Evolutionary conservation across 768 basidiomycete species (phyloP).

Genomic region (Tulasnella sp.): DNA sequence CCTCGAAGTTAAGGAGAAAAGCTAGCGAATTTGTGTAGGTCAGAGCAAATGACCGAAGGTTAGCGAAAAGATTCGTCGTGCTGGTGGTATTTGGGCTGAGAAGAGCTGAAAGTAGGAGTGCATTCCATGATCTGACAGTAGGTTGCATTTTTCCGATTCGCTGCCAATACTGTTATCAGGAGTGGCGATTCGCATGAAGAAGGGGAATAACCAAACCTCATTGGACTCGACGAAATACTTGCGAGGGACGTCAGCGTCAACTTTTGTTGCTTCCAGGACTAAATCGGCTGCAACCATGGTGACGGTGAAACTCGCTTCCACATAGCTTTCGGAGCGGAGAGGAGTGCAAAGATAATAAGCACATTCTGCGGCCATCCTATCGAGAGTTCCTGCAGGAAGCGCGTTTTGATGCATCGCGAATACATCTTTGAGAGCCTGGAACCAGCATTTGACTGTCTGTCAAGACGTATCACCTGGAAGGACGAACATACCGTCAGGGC

Average conservation of each 20-base stretch:
- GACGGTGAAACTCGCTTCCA: conserved; percentile 52
- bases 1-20: conserved; percentile 37
- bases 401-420: conserved; percentile 2
- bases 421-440: conserved; percentile 9
- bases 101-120: conserved; percentile 54
- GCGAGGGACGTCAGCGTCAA: conserved; percentile 44
- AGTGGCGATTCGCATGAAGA: background rate
- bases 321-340: conserved; percentile 44
- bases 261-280: conserved; percentile 47
- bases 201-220: conserved; percentile 35
- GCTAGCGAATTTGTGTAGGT: conserved; percentile 49
- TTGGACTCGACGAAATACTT: conserved; percentile 38
- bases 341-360: conserved; percentile 43
- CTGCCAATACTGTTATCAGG: conserved; percentile 31
- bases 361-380: conserved; percentile 47
- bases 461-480: background rate
- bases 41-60: conserved; percentile 50
- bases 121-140: conserved; percentile 60
- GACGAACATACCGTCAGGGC: conserved; percentile 20
- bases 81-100: conserved; percentile 38
- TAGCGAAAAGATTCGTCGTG: conserved; percentile 46
- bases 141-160: conserved; percentile 36
- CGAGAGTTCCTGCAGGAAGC: conserved; percentile 35
- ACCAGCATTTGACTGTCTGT: background rate
- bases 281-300: conserved; percentile 52